Evolutionary conservation across 208 protist species (phyloP).

Genomic region (Leishmania tarentolae): DNA sequence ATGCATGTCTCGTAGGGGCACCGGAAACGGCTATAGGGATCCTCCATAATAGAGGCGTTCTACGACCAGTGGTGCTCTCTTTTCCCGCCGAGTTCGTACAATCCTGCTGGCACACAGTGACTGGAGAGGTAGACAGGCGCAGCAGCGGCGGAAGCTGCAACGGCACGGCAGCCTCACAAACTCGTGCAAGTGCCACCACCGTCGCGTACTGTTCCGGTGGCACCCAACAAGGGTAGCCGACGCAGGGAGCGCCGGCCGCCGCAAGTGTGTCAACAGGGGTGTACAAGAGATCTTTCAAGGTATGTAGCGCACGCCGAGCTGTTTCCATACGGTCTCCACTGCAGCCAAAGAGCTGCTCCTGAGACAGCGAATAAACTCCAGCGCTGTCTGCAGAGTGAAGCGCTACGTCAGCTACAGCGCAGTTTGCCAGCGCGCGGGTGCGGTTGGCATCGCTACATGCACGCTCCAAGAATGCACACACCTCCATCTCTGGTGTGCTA

Average conservation of each 20-base stretch:
- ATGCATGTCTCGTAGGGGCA: not conserved
- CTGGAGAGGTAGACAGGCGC: not conserved
- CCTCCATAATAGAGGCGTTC: not conserved
- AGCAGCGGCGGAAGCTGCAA: constrained; percentile 48
- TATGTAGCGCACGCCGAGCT: constrained; percentile 36
- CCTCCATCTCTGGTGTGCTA: constrained; percentile 11
- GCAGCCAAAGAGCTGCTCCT: constrained; percentile 24
- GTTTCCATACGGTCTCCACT: constrained; percentile 37
- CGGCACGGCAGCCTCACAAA: constrained; percentile 68
- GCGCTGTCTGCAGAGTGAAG: not conserved
- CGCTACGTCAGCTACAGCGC: constrained; percentile 8
- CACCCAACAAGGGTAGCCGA: constrained; percentile 25
- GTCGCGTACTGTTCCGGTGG: constrained; percentile 12
- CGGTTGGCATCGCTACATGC: constrained; percentile 16
- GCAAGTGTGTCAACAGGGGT: constrained; percentile 9
- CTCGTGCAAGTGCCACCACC: constrained; percentile 44
- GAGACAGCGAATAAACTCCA: constrained; percentile 3
- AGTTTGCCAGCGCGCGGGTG: constrained; percentile 15
- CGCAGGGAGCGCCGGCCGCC: constrained; percentile 9
- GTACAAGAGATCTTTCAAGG: constrained; percentile 34
- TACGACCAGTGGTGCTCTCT: not conserved
- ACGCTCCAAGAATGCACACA: constrained; percentile 14
- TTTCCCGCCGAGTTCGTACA: not conserved
- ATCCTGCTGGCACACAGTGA: not conserved
- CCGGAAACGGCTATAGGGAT: not conserved